These are phyloP conservation scores for Chalciporus piperatoides DNA, from an alignment of 1,284 basidiomycete genomes.

Conservation along the genomic window DNA sequence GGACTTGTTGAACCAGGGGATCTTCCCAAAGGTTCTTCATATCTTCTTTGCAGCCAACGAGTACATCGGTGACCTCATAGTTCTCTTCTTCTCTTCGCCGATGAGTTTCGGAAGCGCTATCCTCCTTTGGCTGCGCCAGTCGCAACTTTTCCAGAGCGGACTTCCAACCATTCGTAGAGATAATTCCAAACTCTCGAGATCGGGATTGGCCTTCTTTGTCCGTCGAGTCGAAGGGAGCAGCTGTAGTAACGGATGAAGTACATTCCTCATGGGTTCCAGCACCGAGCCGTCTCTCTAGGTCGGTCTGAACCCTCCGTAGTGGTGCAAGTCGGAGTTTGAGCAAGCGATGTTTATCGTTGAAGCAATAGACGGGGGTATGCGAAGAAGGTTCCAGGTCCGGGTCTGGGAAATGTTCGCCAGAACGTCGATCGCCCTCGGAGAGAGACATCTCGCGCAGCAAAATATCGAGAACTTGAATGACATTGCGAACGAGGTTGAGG, in stretches of 20 bases:
- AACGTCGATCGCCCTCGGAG: conserved; percentile 30
- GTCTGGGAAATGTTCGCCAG: conserved; percentile 35
- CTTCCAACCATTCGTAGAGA: conserved; percentile 61
- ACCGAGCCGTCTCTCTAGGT: conserved; percentile 59
- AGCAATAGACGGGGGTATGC: conserved; percentile 38
- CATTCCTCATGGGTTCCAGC: conserved; percentile 49
- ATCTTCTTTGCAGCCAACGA: conserved; percentile 58
- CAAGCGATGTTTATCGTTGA: conserved; percentile 59
- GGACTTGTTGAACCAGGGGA: conserved; percentile 49
- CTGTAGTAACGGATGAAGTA: conserved; percentile 34
- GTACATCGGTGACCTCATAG: conserved; percentile 52
- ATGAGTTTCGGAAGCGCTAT: conserved; percentile 17
- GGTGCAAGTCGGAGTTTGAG: conserved; percentile 57
- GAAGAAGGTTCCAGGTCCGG: conserved; percentile 24
- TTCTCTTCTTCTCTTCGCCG: conserved; percentile 43
- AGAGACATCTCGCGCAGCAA: conserved; percentile 53
- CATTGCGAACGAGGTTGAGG: conserved; percentile 69
- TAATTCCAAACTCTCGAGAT: conserved; percentile 49
- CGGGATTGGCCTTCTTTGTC: conserved; percentile 6
- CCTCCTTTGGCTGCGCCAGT: conserved; percentile 7
- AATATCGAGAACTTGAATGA: conserved; percentile 55
- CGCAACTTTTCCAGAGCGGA: conserved; percentile 51
- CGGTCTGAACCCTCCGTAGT: conserved; percentile 52
- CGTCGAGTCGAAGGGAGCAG: conserved; percentile 36
- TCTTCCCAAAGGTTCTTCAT: conserved; percentile 67